Evolutionary conservation across 805 yeast genomes (phyloP).

Genomic region (Brettanomyces bruxellensis): DNA sequence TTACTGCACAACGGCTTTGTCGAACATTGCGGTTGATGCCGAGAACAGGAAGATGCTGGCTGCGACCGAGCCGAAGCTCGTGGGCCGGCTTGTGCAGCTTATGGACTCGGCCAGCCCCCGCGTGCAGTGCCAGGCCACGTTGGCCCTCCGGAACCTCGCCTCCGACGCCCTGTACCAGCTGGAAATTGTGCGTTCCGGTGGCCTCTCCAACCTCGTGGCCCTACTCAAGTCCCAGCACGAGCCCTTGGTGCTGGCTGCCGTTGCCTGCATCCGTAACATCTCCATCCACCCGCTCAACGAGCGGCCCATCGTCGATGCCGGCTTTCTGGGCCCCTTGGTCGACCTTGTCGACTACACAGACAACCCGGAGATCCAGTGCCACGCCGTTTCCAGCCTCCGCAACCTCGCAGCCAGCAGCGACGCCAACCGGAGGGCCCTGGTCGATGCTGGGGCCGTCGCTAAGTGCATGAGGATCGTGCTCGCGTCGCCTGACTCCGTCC

Average conservation of each 20-base stretch:
- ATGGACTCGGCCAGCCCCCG: conserved; percentile 93
- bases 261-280: conserved; percentile 95
- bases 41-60: conserved; percentile 80
- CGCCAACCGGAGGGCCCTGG: conserved; percentile 80
- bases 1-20: conserved; percentile 94
- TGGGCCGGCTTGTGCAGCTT: conserved; percentile 73
- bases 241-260: conserved; percentile 91
- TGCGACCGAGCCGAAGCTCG: conserved; percentile 87
- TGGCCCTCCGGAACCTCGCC: conserved; percentile 91
- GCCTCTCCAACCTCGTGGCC: conserved; percentile 87
- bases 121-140: conserved; percentile 97
- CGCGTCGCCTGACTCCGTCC: conserved; percentile 82
- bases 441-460: conserved; percentile 92
- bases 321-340: conserved; percentile 87
- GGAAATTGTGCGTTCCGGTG: conserved; percentile 93
- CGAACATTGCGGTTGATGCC: conserved; percentile 96
- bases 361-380: conserved; percentile 96
- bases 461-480: conserved; percentile 85
- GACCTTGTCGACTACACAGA: conserved; percentile 74
- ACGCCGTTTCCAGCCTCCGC: conserved; percentile 91
- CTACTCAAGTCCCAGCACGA: conserved; percentile 83
- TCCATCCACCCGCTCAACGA: conserved; percentile 96
- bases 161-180: conserved; percentile 93
- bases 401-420: conserved; percentile 95
- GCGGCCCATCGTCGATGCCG: conserved; percentile 92